These are phyloP conservation scores for Rasamsonia emersonii DNA, from an alignment of 2,329 filamentous ascomycete species.

Conservation along the genomic window DNA sequence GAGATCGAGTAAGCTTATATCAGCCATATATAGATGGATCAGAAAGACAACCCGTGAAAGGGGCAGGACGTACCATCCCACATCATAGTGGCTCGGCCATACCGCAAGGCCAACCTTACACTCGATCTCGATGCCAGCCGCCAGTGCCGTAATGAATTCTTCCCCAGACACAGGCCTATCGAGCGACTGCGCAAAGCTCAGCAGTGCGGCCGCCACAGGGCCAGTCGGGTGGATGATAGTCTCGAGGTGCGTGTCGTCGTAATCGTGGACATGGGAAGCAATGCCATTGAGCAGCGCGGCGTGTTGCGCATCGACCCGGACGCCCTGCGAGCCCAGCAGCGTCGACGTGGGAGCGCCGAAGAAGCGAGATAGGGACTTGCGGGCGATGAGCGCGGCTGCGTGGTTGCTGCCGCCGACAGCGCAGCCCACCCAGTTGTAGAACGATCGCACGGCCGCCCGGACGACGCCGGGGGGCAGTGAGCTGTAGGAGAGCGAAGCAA, in stretches of 20 bases:
- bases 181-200: conserved; percentile 33
- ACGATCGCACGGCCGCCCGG: conserved; percentile 37
- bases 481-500: too few species aligned
- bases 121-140: conserved; percentile 45
- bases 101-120: conserved; percentile 46
- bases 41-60: background rate
- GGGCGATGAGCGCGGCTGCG: conserved; percentile 34
- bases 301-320: conserved; percentile 36
- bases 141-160: conserved; percentile 44
- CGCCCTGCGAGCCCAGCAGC: conserved; percentile 21
- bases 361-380: conserved; percentile 28
- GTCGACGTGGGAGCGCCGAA: conserved; percentile 29
- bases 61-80: conserved; percentile 37
- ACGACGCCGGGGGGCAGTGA: conserved; percentile 23
- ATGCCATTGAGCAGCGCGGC: conserved; percentile 49
- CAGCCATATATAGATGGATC: background rate
- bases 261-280: conserved; percentile 48
- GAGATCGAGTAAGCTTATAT: too few species aligned
- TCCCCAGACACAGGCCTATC: conserved; percentile 30
- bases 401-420: conserved; percentile 44
- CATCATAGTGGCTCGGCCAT: conserved; percentile 47
- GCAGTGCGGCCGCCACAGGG: conserved; percentile 42
- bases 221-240: conserved; percentile 50
- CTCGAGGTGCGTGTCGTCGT: conserved; percentile 49
- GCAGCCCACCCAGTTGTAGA: conserved; percentile 50